Evolutionary conservation across 495 filamentous ascomycete genomes (phyloP), one percentile per base, ranked within the genome.

Genomic region (Monascus purpureus): DNA sequence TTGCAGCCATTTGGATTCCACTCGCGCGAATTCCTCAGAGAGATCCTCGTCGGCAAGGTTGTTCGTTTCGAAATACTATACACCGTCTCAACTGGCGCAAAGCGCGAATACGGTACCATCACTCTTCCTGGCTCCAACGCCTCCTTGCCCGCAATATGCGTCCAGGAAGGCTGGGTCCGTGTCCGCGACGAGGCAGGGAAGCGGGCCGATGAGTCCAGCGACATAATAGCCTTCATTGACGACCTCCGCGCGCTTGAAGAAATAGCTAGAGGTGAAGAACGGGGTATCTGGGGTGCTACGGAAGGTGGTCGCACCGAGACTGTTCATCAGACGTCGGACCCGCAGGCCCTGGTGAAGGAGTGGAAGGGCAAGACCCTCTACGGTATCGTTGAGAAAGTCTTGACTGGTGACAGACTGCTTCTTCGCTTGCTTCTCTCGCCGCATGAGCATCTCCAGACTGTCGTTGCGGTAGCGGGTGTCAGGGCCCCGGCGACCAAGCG

Each of bases 401-500:
- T 96, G 37, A 84, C 73, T 41, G 92, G 87, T 32, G 92, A 99
- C 50, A 79, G 88, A 27, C 57, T 93, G 38, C 75, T 93, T 33
- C 61, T 87, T n/a, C 77, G 92, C 28, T 62, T 99, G 32, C 57
- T 90, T 25, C 48, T 87, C 12, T 66, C 72, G 3, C 75, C 84
- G 1, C 73, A 75, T 38, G 73, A 81, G 50, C 90, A 99, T 47
- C 55, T 78, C 32, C 86, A 95, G 57, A 76, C 73, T 6, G 74
- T 94, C 49, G 68, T 86, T 30, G 70, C 93, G n/a, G 50, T 96
- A 45, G 92, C 88, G 15, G 92, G 92, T 42, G 73, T 99, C 39
- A 73, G 82, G 14, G 71, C 88, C 9, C 92, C 92, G 8, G 64
- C 81, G 4, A 87, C 88, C 4, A 85, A 82, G 48, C 78, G 92